Conservation (phyloP, 495 filamentous ascomycete species). For the Pyrenopolyporus hunteri region DNA sequence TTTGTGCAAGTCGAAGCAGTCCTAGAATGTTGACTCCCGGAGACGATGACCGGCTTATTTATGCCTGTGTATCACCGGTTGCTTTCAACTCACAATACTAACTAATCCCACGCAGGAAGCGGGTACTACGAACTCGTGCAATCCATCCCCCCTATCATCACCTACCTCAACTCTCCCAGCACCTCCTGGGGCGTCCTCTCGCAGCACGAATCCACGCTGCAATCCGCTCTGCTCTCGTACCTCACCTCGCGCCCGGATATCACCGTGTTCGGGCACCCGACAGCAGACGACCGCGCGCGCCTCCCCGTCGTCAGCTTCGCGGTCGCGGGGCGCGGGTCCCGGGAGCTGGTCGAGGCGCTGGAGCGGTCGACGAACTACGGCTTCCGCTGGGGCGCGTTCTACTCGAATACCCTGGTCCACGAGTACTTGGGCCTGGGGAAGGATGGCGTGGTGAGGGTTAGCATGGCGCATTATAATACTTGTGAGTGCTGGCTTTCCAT, state of each 20-base stretch:
- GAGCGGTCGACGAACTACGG: slow-evolving; percentile 62
- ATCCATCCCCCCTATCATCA: slow-evolving; percentile 60
- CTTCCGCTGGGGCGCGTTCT: slow-evolving; percentile 72
- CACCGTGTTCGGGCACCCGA: slow-evolving; percentile 62
- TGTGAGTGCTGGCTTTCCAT: slow-evolving; percentile 48
- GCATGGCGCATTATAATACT: slow-evolving; percentile 78
- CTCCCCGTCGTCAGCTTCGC: slow-evolving; percentile 72
- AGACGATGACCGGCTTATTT: too few species aligned
- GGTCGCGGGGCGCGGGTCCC: slow-evolving; percentile 61
- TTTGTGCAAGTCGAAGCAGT: too few species aligned
- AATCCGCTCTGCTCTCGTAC: slow-evolving; percentile 62
- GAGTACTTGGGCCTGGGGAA: slow-evolving; percentile 62
- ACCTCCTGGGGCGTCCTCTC: slow-evolving; percentile 59
- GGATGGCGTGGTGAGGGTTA: slow-evolving; percentile 72
- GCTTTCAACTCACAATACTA: too few species aligned
- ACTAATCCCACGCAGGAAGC: slow-evolving; percentile 23
- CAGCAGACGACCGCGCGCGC: slow-evolving; percentile 49
- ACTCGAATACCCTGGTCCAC: slow-evolving; percentile 64
- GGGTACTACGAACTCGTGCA: slow-evolving; percentile 70
- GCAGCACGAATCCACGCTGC: slow-evolving; percentile 65
- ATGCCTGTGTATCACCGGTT: too few species aligned
- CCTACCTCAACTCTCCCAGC: slow-evolving; percentile 56
- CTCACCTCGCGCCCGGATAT: slow-evolving; percentile 54
- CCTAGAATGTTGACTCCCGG: too few species aligned
- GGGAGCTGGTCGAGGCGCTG: slow-evolving; percentile 65